phyloP scores from a whole-genome alignment of 805 yeast genomes.

The Ogataea nakhonphanomensis region DNA sequence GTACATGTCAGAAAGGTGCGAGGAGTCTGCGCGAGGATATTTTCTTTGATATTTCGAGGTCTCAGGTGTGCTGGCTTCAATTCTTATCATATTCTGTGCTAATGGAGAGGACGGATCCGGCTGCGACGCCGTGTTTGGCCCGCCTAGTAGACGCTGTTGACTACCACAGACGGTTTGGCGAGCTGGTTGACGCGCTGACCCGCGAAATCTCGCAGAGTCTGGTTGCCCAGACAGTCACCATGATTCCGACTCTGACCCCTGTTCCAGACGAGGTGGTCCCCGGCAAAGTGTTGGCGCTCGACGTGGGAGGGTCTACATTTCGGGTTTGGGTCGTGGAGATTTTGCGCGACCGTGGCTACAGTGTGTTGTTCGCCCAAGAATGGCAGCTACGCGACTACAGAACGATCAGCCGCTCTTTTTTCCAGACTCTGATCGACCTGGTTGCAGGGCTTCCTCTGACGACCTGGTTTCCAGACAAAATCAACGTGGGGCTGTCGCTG shows the following conservation, averaged over 20 bases:
- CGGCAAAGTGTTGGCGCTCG: slow-evolving; percentile 41
- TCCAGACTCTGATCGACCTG: slow-evolving; percentile 39
- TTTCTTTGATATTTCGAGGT: background rate
- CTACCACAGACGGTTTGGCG: too few relatives aligned
- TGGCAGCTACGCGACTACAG: slow-evolving; percentile 42
- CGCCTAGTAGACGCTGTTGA: background rate
- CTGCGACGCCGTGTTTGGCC: too few relatives aligned
- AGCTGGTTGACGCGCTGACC: background rate
- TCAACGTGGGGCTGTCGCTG: slow-evolving; percentile 51
- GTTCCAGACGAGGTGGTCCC: slow-evolving; percentile 16
- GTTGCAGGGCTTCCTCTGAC: slow-evolving; percentile 29
- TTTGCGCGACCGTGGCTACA: slow-evolving; percentile 6
- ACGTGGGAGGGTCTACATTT: slow-evolving; percentile 56
- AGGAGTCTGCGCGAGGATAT: background rate
- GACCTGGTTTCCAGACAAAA: slow-evolving; percentile 7
- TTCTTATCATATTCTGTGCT: slow-evolving; percentile 1
- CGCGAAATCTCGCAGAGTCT: slow-evolving; percentile 1
- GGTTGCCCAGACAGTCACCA: background rate
- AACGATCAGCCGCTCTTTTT: slow-evolving; percentile 39
- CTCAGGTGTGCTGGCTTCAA: background rate
- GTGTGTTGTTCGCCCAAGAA: slow-evolving; percentile 19
- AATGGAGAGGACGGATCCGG: too few relatives aligned
- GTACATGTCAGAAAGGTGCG: slow-evolving; percentile 5
- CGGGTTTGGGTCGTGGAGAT: slow-evolving; percentile 34
- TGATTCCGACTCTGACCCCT: slow-evolving; percentile 4